Evolutionary conservation across 768 basidiomycete genomes (phyloP), one percentile per base, ranked within the genome.

Genomic region (Collybia sp.): DNA sequence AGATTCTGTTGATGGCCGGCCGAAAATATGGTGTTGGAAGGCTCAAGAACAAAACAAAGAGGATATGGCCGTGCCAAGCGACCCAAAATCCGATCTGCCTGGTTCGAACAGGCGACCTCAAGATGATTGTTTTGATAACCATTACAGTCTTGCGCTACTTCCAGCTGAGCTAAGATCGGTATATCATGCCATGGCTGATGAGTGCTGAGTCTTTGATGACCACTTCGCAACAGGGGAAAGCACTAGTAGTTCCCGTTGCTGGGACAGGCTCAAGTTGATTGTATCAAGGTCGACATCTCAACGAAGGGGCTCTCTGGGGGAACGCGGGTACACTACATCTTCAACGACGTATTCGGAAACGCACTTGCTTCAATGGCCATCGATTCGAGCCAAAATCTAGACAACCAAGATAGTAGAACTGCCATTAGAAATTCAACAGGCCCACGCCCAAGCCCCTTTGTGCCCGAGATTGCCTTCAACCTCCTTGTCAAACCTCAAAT

Each of bases 371-470:
- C 80, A n/a, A n/a, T n/a, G n/a, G n/a, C n/a, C 5, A 91, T 99
- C 57, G 88, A 98, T 59, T 85, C 96, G 1, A 92, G 93, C 12
- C 76, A 82, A 40, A 94, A 94, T 60, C 75, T 99, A 45, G 93
- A 93, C 48, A 83, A 88, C 48, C 87, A 89, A 55, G 96, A 99
- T 60, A 98, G 98, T 59, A 82, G 95, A 17, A 99, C 96, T 4
- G 96, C 96, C 19, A 99, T 99, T 53, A 82, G 96, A 20, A 99
- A 99, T 62, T 97, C 95, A 13, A 97, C 96, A 2, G 96, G 96
- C 33, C 96, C 96, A 11, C 66, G 96, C 40, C 94, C 96, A 4
- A 96, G 93, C 58, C 69, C 98, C 33, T 98, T 98, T 59, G 93
- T 98, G 0, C 96, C 96, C 1, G 96, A 98, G 63, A 82, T 91